phyloP scores from a whole-genome alignment of 2,329 filamentous ascomycete genomes.

The Thermothelomyces thermophilus region DNA sequence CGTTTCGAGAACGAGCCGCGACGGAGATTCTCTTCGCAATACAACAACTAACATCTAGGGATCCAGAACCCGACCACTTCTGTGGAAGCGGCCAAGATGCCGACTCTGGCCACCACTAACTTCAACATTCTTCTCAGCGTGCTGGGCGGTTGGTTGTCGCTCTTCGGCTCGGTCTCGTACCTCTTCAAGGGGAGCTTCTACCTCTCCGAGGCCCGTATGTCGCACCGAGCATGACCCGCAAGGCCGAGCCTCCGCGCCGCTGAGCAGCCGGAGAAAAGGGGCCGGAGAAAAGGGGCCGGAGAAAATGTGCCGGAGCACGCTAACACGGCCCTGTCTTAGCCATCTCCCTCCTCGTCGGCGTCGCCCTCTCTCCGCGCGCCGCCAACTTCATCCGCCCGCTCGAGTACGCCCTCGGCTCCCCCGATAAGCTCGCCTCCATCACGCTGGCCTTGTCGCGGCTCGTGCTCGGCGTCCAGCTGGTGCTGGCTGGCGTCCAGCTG shows the following conservation, averaged over 20 bases:
- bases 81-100: slow-evolving; percentile 31
- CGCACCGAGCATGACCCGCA: too few relatives aligned
- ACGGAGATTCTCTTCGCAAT: background rate
- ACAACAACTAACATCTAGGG: background rate
- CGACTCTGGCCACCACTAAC: slow-evolving; percentile 46
- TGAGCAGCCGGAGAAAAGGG: too few relatives aligned
- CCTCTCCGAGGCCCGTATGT: slow-evolving; percentile 79
- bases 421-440: slow-evolving; percentile 58
- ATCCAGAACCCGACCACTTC: background rate
- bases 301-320: too few relatives aligned
- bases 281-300: too few relatives aligned
- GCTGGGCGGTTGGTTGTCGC: slow-evolving; percentile 76
- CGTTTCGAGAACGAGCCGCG: background rate
- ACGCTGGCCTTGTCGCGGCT: slow-evolving; percentile 81
- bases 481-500: slow-evolving; percentile 80
- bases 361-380: slow-evolving; percentile 71
- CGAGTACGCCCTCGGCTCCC: slow-evolving; percentile 59
- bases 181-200: slow-evolving; percentile 86
- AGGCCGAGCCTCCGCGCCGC: too few relatives aligned
- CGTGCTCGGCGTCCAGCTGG: slow-evolving; percentile 83
- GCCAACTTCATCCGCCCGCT: slow-evolving; percentile 68
- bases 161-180: slow-evolving; percentile 89
- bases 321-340: slow-evolving; percentile 47
- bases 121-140: slow-evolving; percentile 82
- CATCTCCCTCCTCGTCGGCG: slow-evolving; percentile 73